phyloP scores from a whole-genome alignment of 306 rosid species.

The Castanopsis chinensis region DNA sequence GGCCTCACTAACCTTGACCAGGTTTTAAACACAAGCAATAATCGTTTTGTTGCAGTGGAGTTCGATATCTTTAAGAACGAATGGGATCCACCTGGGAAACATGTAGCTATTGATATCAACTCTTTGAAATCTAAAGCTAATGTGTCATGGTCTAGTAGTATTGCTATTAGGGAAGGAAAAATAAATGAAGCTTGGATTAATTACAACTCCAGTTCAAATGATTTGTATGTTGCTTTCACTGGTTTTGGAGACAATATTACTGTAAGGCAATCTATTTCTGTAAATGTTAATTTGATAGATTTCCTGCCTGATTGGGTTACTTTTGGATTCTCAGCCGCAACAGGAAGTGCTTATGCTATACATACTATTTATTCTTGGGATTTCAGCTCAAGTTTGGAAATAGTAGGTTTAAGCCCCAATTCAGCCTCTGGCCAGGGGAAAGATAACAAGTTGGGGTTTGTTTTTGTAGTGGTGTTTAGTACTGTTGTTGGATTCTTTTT shows the following conservation, averaged over 20 bases:
- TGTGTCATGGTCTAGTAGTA: constrained; percentile 25
- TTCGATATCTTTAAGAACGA: constrained; percentile 33
- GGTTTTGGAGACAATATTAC: constrained; percentile 1
- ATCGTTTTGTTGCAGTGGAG: constrained; percentile 51
- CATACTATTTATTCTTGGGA: constrained; percentile 11
- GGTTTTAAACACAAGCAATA: background rate
- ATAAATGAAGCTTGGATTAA: constrained; percentile 26
- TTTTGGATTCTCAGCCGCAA: background rate
- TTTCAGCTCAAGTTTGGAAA: background rate
- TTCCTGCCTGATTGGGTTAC: constrained; percentile 25
- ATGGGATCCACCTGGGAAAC: background rate
- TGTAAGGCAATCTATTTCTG: background rate
- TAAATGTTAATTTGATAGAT: constrained; percentile 14
- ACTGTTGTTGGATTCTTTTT: background rate
- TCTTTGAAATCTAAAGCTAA: constrained; percentile 32
- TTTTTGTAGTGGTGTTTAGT: background rate
- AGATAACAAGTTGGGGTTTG: background rate
- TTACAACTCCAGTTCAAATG: constrained; percentile 30
- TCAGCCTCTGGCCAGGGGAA: background rate
- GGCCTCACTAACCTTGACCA: constrained; percentile 33
- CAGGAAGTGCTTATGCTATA: background rate
- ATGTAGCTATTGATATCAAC: constrained; percentile 47
- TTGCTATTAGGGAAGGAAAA: constrained; percentile 2
- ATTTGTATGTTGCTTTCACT: constrained; percentile 33
- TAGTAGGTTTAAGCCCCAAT: background rate